Conservation (phyloP, 1,139 yeast genomes). For the Saccharomyces hybrid region DNA sequence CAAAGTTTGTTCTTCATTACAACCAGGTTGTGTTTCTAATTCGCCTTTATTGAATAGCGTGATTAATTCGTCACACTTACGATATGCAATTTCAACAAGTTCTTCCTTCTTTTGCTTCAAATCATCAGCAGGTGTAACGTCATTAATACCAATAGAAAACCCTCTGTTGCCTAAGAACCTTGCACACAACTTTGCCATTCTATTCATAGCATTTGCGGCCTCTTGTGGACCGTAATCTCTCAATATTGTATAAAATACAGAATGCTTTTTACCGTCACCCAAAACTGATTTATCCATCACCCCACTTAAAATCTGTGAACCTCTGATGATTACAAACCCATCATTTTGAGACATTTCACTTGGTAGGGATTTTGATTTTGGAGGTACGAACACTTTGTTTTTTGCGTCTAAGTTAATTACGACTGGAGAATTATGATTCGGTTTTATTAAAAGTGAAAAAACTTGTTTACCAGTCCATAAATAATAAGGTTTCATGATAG, state of each 20-base stretch:
- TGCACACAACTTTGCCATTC: constrained; percentile 98
- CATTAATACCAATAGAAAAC: constrained; percentile 93
- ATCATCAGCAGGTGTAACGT: constrained; percentile 87
- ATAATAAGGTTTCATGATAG: constrained; percentile 79
- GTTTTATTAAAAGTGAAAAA: constrained; percentile 78
- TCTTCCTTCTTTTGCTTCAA: constrained; percentile 73
- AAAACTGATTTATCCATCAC: constrained; percentile 94
- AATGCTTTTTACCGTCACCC: constrained; percentile 97
- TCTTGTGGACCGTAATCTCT: constrained; percentile 94
- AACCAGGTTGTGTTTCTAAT: constrained; percentile 97
- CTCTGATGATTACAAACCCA: constrained; percentile 85
- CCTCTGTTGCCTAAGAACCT: constrained; percentile 92
- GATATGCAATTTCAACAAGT: constrained; percentile 86
- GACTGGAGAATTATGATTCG: constrained; percentile 69
- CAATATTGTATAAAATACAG: constrained; percentile 88
- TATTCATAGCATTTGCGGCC: constrained; percentile 93
- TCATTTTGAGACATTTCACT: constrained; percentile 97
- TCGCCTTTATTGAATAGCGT: constrained; percentile 73
- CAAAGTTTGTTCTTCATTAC: constrained; percentile 95
- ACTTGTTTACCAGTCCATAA: constrained; percentile 98
- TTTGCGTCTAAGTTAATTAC: constrained; percentile 90
- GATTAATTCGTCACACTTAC: constrained; percentile 87
- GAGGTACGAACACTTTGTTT: constrained; percentile 77
- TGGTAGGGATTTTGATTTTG: constrained; percentile 59
- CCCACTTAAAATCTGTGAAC: constrained; percentile 83